Evolutionary conservation across 129 eudicot genomes (phyloP).

Genomic region (Escallonia herrerae): DNA sequence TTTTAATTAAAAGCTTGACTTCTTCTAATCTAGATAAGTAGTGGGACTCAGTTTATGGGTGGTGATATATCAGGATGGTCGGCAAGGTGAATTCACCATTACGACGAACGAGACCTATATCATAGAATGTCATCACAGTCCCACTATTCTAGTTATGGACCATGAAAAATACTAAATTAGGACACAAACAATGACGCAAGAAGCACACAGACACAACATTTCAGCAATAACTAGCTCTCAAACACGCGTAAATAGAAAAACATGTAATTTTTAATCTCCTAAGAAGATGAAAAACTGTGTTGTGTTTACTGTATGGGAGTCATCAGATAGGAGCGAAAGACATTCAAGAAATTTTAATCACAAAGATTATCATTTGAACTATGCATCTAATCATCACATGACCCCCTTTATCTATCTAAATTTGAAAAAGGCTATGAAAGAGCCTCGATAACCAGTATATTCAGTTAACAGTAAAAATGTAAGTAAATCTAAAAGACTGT

Average conservation of each 20-base stretch:
- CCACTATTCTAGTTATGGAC: not conserved
- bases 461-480: too few relatives aligned
- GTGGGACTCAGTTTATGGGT: conserved; percentile 73
- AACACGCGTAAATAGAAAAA: not conserved
- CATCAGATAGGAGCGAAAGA: conserved; percentile 81
- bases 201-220: conserved; percentile 25
- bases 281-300: not conserved
- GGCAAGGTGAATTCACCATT: conserved; percentile 56
- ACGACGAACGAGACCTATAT: conserved; percentile 79
- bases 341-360: conserved; percentile 21
- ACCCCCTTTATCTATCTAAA: not conserved
- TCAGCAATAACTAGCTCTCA: not conserved
- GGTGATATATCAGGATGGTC: conserved; percentile 85
- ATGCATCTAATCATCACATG: conserved; percentile 64
- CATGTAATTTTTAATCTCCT: not conserved
- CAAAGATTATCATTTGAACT: conserved; percentile 61
- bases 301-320: not conserved
- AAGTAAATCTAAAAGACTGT: too few relatives aligned
- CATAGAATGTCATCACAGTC: conserved; percentile 43
- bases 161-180: too few relatives aligned
- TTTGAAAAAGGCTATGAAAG: too few relatives aligned
- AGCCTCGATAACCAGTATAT: too few relatives aligned
- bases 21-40: not conserved
- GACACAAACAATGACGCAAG: too few relatives aligned
- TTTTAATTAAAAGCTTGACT: too few relatives aligned